Conservation (phyloP, 768 basidiomycete genomes). For the Mycena olivaceomarginata region DNA sequence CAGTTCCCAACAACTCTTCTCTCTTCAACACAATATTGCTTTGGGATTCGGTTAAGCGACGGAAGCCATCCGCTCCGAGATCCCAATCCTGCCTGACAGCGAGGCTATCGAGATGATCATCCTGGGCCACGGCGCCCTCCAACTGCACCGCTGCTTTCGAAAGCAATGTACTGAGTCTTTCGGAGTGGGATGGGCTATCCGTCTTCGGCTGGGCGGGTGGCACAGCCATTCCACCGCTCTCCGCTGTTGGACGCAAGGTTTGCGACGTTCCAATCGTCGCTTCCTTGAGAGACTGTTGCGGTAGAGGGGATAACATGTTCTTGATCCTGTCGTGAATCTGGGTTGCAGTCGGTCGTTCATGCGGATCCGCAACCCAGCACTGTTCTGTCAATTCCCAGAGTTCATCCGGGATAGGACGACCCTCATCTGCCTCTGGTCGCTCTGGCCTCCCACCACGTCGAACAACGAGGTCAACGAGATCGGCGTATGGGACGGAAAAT, state of each 20-base stretch:
- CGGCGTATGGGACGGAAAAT: conserved; percentile 12
- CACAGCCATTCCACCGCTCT: not conserved
- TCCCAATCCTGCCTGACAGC: not conserved
- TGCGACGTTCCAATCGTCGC: too few species aligned
- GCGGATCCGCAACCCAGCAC: not conserved
- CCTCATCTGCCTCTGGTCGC: conserved; percentile 9
- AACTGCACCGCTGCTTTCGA: conserved; percentile 4
- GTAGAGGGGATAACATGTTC: not conserved
- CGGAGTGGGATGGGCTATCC: not conserved
- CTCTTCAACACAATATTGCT: not conserved
- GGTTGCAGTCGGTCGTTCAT: not conserved
- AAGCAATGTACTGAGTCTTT: not conserved
- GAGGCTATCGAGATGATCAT: conserved; percentile 15
- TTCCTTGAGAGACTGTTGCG: too few species aligned
- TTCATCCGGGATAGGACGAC: conserved; percentile 8
- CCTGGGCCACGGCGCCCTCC: not conserved
- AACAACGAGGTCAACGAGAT: conserved; percentile 28
- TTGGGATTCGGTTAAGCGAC: conserved; percentile 10
- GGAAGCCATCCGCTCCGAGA: conserved; percentile 11
- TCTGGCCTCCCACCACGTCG: conserved; percentile 12
- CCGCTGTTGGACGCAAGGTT: not conserved
- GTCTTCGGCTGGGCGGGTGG: conserved; percentile 2
- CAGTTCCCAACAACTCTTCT: not conserved
- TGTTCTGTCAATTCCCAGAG: not conserved
- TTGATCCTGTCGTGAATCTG: not conserved